These are phyloP conservation scores for Casaregolazyma suthepensis DNA, from an alignment of 1,139 yeast genomes.

Conservation along the genomic window DNA sequence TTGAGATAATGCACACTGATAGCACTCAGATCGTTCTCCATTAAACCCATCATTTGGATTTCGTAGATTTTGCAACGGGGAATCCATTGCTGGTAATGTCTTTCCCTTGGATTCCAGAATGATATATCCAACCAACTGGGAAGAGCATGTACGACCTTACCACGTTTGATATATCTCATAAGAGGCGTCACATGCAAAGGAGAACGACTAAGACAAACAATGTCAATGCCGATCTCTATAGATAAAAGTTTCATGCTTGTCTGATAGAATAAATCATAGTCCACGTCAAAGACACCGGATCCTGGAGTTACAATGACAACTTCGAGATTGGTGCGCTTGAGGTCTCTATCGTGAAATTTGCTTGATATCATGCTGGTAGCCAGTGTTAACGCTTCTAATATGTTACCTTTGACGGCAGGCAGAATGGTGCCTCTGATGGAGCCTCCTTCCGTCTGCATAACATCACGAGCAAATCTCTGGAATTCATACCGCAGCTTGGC, in stretches of 20 bases:
- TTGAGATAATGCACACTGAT: constrained; percentile 54
- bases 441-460: constrained; percentile 42
- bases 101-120: constrained; percentile 54
- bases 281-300: constrained; percentile 89
- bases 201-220: constrained; percentile 82
- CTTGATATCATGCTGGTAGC: constrained; percentile 76
- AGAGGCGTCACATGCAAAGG: constrained; percentile 91
- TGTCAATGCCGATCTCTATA: constrained; percentile 80
- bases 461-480: constrained; percentile 72
- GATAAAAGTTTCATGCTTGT: constrained; percentile 72
- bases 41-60: constrained; percentile 95
- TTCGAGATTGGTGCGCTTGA: constrained; percentile 81
- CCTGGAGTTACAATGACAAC: constrained; percentile 87
- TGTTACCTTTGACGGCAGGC: constrained; percentile 85
- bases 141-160: constrained; percentile 58
- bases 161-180: constrained; percentile 49
- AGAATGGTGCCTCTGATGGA: constrained; percentile 42
- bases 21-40: constrained; percentile 78
- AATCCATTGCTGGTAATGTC: constrained; percentile 63
- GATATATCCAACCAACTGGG: constrained; percentile 96
- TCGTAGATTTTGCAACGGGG: constrained; percentile 93
- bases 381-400: constrained; percentile 79
- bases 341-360: constrained; percentile 77
- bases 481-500: constrained; percentile 78
- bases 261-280: constrained; percentile 64